phyloP scores from a whole-genome alignment of 176 grass and related monocot genomes.

The Rhynchospora breviuscula region DNA sequence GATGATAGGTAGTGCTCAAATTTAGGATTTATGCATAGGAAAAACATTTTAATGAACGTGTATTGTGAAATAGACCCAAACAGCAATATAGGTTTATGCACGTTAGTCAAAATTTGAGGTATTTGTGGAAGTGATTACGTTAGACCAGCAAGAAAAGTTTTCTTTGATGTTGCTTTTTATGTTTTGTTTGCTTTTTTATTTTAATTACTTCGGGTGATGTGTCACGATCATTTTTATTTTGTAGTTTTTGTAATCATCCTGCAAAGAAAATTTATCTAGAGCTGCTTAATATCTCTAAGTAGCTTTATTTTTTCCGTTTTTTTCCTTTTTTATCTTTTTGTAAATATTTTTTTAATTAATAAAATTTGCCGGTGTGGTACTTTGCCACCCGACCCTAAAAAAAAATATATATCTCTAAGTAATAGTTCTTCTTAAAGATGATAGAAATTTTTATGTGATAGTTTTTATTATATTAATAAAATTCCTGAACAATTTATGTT shows the following conservation, averaged over 20 bases:
- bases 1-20: neutral
- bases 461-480: neutral
- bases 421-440: neutral
- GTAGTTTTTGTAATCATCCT: neutral
- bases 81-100: neutral
- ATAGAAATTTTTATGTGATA: neutral
- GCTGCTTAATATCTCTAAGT: too few species aligned
- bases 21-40: neutral
- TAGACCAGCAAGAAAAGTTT: neutral
- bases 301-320: too few species aligned
- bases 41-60: neutral
- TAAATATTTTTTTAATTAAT: too few species aligned
- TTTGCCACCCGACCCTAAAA: too few species aligned
- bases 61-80: neutral
- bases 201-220: neutral
- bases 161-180: neutral
- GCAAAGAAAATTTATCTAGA: neutral
- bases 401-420: too few species aligned
- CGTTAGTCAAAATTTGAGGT: neutral
- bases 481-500: neutral
- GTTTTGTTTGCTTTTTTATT: neutral
- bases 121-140: neutral
- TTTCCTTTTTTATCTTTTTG: too few species aligned
- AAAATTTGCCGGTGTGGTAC: too few species aligned
- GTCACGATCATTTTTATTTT: neutral